These are phyloP conservation scores for Cystofilobasidium ferigula DNA, from an alignment of 768 basidiomycete species.

Conservation along the genomic window DNA sequence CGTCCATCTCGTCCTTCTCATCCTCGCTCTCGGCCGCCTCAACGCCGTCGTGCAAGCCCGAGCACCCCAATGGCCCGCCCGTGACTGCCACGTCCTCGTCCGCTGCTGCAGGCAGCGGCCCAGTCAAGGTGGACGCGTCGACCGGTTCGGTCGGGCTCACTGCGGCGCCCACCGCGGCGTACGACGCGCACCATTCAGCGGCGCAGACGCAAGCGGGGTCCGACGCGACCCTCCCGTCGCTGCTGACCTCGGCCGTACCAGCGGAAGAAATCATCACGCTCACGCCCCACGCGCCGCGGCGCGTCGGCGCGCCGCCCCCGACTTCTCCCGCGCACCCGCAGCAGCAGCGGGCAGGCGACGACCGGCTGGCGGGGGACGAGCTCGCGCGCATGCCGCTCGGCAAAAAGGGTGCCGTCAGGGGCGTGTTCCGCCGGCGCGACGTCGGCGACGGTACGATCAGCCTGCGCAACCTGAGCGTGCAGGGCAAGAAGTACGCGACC, in stretches of 20 bases:
- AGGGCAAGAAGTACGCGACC: slow-evolving; percentile 74
- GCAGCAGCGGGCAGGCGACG: neutral
- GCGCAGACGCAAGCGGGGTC: neutral
- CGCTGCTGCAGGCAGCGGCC: neutral
- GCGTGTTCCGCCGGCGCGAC: slow-evolving; percentile 12
- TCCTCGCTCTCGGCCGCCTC: neutral
- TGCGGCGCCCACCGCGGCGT: neutral
- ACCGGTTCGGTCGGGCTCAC: neutral
- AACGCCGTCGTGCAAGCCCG: slow-evolving; percentile 3
- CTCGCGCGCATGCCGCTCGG: slow-evolving; percentile 30
- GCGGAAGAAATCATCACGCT: slow-evolving; percentile 18
- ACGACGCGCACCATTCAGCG: neutral
- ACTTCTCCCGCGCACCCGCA: slow-evolving; percentile 10
- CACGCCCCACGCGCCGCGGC: neutral
- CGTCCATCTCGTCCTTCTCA: slow-evolving; percentile 29
- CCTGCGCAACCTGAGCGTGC: slow-evolving; percentile 69
- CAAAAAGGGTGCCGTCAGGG: neutral
- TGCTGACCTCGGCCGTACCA: slow-evolving; percentile 1
- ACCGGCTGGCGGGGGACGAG: slow-evolving; percentile 10
- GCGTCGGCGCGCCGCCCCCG: neutral
- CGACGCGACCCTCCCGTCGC: neutral
- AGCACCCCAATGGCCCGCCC: neutral
- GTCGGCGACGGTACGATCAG: slow-evolving; percentile 21
- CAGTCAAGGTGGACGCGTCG: neutral
- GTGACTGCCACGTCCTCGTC: neutral